These are phyloP conservation scores for Cystofilobasidium bisporidii DNA, from an alignment of 768 basidiomycete genomes.

Conservation along the genomic window DNA sequence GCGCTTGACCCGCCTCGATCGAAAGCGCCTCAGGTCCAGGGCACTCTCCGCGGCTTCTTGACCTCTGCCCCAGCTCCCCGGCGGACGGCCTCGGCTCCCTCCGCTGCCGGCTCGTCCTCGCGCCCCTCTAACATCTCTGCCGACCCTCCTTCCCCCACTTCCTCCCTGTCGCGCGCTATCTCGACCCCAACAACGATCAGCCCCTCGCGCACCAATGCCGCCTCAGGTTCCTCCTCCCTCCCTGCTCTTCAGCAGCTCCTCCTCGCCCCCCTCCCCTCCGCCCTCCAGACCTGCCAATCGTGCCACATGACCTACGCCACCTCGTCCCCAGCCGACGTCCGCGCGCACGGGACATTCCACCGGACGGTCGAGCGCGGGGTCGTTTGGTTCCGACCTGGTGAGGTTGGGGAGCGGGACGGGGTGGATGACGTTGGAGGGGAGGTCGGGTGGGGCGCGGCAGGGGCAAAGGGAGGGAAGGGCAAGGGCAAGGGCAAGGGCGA, in stretches of 20 bases:
- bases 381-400: neutral
- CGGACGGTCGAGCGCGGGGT: constrained; percentile 22
- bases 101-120: too few relatives aligned
- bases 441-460: neutral
- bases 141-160: too few relatives aligned
- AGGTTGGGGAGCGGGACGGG: neutral
- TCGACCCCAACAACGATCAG: too few relatives aligned
- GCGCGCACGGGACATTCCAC: constrained; percentile 12
- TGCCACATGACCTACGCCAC: constrained; percentile 25
- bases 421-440: constrained; percentile 3
- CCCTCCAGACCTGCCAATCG: constrained; percentile 15
- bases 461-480: neutral
- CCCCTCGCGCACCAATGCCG: too few relatives aligned
- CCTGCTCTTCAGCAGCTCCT: constrained; percentile 13
- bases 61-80: too few relatives aligned
- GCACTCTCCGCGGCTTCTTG: too few relatives aligned
- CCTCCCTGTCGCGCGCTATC: too few relatives aligned
- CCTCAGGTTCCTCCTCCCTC: too few relatives aligned
- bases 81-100: too few relatives aligned
- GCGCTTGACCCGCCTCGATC: too few relatives aligned
- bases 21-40: too few relatives aligned
- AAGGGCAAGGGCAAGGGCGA: constrained; percentile 3
- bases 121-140: too few relatives aligned
- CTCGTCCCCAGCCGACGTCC: constrained; percentile 7
- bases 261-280: constrained; percentile 11